Evolutionary conservation across 2,329 filamentous ascomycete genomes (phyloP), one percentile per base, ranked within the genome.

Genomic region (Colletotrichum costaricense): DNA sequence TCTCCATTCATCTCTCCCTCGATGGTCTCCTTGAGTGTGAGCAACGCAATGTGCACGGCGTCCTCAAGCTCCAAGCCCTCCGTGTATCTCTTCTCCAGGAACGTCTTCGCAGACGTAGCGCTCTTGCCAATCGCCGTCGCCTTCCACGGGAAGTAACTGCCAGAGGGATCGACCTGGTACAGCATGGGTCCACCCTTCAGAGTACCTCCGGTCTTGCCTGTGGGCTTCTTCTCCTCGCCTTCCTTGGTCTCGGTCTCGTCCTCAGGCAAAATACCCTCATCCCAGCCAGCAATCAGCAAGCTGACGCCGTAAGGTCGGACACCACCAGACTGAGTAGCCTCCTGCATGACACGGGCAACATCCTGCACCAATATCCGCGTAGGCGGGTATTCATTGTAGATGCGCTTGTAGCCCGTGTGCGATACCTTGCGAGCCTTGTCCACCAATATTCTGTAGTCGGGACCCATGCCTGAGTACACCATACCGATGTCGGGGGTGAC

Each of bases 351-450:
- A 76, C 95, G 91, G 73, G 97, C 97, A 71, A 99, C 95, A 81
- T 99, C 97, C 86, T 99, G 97, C 70, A 99, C 97, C 86, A 99
- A 91, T 93, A 99, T 99, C 84, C 97, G 93, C 70, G 97, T 99
- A 6, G 97, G 97, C n/a, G 97, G 97, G 87, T 99, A 99, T 87
- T 99, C 97, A 87, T 99, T 99, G 89, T 99, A 99, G 88, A 99
- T 95, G 84, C 97, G 95, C 91, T 99, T 99, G 92, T 99, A 99
- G 84, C 93, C 93, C 60, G 97, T 97, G 87, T 99, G 97, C 69
- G 95, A 98, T 78, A 98, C 97, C 86, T 98, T 99, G 82, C 97
- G 95, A 78, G 97, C 97, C 85, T 95, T 96, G 88, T 99, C 97
- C 79, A 98, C 97, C 67, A 99, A 90, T 71, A 99, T 95, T 84